Base-by-base conservation (phyloP, 2,329 filamentous ascomycete species). In the Clonostachys byssicola region DNA sequence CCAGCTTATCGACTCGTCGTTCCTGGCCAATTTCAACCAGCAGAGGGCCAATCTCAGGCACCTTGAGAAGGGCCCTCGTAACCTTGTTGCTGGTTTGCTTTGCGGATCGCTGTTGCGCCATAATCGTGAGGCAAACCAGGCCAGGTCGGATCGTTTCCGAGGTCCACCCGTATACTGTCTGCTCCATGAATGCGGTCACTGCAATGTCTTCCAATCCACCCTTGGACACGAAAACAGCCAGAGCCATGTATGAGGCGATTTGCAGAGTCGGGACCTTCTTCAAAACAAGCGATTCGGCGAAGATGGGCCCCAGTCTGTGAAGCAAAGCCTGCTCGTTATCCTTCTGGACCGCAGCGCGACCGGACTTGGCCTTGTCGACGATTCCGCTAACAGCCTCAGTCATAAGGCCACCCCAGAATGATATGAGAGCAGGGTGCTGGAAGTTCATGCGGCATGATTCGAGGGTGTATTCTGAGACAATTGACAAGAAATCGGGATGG, bases 361-460 rank as follows among this genome's bases (percentile, higher is more conserved):
- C 92, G 2, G 90, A 92, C 54, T 81, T 83, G 51, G 84, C 78
- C 47, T 78, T 80, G 58, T 95, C 89, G 49, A 97, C 70, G 73
- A 94, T 90, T 33, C 84, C 86, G 52, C 89, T 88, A 49, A 95
- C 78, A 12, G 92, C 85, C 66, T 99, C 92, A 0, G 90, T 89
- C 63, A 88, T 85, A 45, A 96, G 76, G 42, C 90, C 87, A 5
- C 88, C 90, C 92, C 94, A 99, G 63, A 99, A 96, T 0, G 89
- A 86, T 47, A 96, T 70, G 49, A 96, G 71, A 2, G 84, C 82
- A 38, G 89, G 81, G 56, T 94, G 88, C 46, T 92, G 84, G 49
- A 89, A 85, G 46, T 83, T 80, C 39, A 80, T 74, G 46, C 82
- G 80, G 60, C 90, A 86, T 20, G 88, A 83, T 49, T 85, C 81